phyloP scores from a whole-genome alignment of 495 filamentous ascomycete species.

The Lasiosphaeria hispida region DNA sequence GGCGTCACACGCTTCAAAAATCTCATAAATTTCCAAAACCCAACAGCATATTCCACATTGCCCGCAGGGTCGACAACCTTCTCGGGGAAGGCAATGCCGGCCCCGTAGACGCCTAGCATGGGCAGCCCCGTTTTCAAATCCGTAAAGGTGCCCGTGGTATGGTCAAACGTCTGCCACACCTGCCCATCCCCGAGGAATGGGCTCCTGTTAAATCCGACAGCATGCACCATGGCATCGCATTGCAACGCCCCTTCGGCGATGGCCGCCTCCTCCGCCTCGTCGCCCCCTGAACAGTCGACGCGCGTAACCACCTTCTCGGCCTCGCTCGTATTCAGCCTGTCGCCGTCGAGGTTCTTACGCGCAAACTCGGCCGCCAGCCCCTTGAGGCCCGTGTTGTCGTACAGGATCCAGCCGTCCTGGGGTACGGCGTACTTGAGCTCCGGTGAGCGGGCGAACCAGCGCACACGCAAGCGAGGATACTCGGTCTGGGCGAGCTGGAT shows the following conservation, averaged over 20 bases:
- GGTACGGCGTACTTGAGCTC: constrained; percentile 20
- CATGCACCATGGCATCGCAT: constrained; percentile 18
- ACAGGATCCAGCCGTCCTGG: constrained; percentile 20
- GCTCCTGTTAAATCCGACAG: constrained; percentile 14
- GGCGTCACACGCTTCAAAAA: constrained; percentile 23
- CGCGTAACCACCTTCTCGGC: constrained; percentile 49
- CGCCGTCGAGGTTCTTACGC: constrained; percentile 31
- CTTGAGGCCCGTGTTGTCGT: constrained; percentile 36
- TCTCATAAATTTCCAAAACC: constrained; percentile 26
- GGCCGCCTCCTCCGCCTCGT: constrained; percentile 3
- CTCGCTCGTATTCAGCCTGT: constrained; percentile 39
- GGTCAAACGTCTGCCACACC: constrained; percentile 5
- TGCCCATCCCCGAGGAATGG: constrained; percentile 3
- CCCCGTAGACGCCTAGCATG: constrained; percentile 22
- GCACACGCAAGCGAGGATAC: constrained; percentile 39
- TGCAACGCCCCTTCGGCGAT: not conserved
- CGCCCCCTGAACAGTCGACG: constrained; percentile 1
- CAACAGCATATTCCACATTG: constrained; percentile 17
- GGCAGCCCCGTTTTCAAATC: not conserved
- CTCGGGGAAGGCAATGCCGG: constrained; percentile 28
- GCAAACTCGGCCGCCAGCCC: constrained; percentile 32
- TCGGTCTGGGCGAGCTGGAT: constrained; percentile 45
- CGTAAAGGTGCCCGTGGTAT: constrained; percentile 13
- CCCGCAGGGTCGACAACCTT: constrained; percentile 7
- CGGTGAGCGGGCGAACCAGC: constrained; percentile 24